Percentiles rank a stretch among this genome's conserved stretches.
Evolutionary conservation across 106 monocot genomes (phyloP).

Genomic region (Xerophyta viscosa): DNA sequence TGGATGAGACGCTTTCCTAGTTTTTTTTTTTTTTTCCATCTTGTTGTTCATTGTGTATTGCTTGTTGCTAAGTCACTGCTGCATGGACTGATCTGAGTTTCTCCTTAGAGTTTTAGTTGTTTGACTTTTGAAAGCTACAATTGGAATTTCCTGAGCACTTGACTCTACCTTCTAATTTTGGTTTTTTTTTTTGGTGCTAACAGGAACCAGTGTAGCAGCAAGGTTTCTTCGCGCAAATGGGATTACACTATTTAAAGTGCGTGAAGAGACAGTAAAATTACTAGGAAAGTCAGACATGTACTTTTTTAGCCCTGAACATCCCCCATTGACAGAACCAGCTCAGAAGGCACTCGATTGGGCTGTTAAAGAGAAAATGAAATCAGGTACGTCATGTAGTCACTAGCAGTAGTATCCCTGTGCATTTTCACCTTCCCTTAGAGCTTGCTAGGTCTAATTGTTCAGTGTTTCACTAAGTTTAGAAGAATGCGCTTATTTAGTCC

Average conservation of each 20-base stretch:
- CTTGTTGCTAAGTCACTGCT: too few relatives aligned
- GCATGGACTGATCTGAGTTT: too few relatives aligned
- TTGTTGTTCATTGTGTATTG: too few relatives aligned
- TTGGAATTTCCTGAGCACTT: too few relatives aligned
- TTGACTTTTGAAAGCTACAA: too few relatives aligned
- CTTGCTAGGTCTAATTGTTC: too few relatives aligned
- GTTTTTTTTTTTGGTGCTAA: slow-evolving; percentile 7
- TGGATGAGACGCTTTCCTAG: too few relatives aligned
- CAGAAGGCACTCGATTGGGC: slow-evolving; percentile 93
- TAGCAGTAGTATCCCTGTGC: background rate
- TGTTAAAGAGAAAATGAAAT: slow-evolving; percentile 71
- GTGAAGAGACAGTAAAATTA: slow-evolving; percentile 63
- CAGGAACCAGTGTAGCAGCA: slow-evolving; percentile 81
- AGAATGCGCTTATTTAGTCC: too few relatives aligned
- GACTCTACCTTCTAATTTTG: too few relatives aligned
- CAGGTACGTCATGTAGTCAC: slow-evolving; percentile 33
- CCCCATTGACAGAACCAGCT: slow-evolving; percentile 78
- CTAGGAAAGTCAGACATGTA: slow-evolving; percentile 89
- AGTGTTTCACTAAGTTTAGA: too few relatives aligned
- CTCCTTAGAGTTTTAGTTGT: too few relatives aligned
- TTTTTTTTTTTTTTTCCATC: too few relatives aligned
- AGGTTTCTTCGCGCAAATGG: slow-evolving; percentile 78
- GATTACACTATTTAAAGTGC: slow-evolving; percentile 65
- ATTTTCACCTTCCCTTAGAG: background rate
- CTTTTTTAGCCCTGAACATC: slow-evolving; percentile 62